Evolutionary conservation across 73 alveolate genomes (phyloP).

Genomic region (Stentor coeruleus): DNA sequence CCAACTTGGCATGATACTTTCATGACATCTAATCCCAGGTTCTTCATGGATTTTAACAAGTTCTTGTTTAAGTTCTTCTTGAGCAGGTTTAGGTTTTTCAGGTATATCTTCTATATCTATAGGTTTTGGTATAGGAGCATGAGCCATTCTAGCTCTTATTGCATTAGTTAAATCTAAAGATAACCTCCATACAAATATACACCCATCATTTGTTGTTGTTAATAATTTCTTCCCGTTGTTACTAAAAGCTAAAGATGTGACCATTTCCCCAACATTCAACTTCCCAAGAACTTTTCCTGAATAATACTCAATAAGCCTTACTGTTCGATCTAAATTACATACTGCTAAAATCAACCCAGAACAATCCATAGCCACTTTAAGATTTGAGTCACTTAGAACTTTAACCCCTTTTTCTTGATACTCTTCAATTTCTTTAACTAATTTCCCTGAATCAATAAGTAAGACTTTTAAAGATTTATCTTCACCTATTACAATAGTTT

Average conservation of each 20-base stretch:
- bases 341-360: conserved; percentile 32
- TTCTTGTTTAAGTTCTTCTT: conserved; percentile 16
- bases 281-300: conserved; percentile 42
- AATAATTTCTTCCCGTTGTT: conserved; percentile 55
- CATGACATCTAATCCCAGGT: background rate
- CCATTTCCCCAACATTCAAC: conserved; percentile 54
- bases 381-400: conserved; percentile 29
- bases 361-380: conserved; percentile 24
- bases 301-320: conserved; percentile 43
- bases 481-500: conserved; percentile 32
- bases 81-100: background rate
- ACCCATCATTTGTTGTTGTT: conserved; percentile 64
- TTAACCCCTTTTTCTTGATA: conserved; percentile 17
- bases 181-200: conserved; percentile 68
- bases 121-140: background rate
- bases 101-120: background rate
- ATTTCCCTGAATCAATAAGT: conserved; percentile 36
- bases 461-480: conserved; percentile 37
- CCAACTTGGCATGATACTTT: conserved; percentile 9
- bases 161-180: background rate
- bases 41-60: background rate
- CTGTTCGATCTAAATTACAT: conserved; percentile 33
- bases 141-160: conserved; percentile 9
- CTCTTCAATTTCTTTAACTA: conserved; percentile 28
- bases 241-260: conserved; percentile 59